Base-by-base conservation (phyloP, 2,329 filamentous ascomycete species). In the Xenoacremonium recifei region DNA sequence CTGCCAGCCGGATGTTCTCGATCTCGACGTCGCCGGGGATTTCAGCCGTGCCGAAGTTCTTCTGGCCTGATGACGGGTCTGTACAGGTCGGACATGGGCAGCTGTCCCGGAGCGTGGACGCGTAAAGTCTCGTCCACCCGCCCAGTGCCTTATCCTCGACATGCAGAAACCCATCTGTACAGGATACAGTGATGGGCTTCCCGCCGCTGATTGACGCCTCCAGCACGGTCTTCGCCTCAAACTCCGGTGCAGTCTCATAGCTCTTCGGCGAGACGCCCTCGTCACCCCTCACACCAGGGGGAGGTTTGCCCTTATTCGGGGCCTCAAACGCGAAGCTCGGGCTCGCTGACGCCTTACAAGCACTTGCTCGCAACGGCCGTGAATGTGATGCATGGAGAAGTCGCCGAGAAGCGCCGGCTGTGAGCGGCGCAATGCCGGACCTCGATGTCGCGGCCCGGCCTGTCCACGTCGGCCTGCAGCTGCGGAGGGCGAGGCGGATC, bases 1-100 rank as follows among this genome's bases (percentile, higher is more conserved):
- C 53, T 13, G 52, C 51, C 2, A 62, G 38, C 2, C 54, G 48
- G 21, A 68, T 65, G 2, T 48, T 21, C 4, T 52, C 45, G 16
- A 73, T 58, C 11, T 48, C 37, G 20, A 72, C 65, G 10, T 54
- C 35, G 2, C 48, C 18, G 5, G 65, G 63, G 5, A 77, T 62
- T 21, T 72, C 66, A 20, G 63, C 61, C 4, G 69, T 71, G 1
- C 66, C 64, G 52, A 73, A 76, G 45, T 65, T 76, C 59, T 81
- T 79, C 48, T 84, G 79, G 33, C 78, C 79, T 2, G 80, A 82
- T n/a, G 76, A 69, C 1, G 68, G 65, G 47, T 82, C 76, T 39
- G 77, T 68, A 58, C 80, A 84, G 10, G 53, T 53, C 0, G 60
- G 42, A 51, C 80, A 84, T 25, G 64, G 59, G 53, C 80, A 84